Base-by-base conservation (phyloP, 495 filamentous ascomycete genomes). In the Thermothielavioides terrestris region DNA sequence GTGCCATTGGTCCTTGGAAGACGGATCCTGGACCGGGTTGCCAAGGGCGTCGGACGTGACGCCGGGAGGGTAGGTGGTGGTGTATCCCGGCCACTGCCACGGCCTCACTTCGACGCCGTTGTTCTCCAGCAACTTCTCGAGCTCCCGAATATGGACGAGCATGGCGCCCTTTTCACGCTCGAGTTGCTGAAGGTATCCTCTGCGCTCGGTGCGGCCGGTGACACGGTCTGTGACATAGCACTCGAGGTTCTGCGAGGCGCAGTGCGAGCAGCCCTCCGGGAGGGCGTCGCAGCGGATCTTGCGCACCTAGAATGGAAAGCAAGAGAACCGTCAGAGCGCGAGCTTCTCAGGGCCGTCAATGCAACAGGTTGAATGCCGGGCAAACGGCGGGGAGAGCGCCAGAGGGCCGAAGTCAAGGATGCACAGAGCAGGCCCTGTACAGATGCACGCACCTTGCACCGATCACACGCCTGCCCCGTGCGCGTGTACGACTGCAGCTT, bases 391-490 rank as follows among this genome's bases (percentile, higher is more conserved):
- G 23, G 14, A 42, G 22, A 26, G 17, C 17, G 14, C 5, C 31
- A 34, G 31, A 14, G 12, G 14, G 22, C 21, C 18, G n/a, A n/a
- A n/a, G n/a, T n/a, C n/a, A n/a, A n/a, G n/a, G n/a, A n/a, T n/a
- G n/a, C n/a, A n/a, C n/a, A n/a, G n/a, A n/a, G n/a, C n/a, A n/a
- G n/a, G n/a, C n/a, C n/a, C n/a, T n/a, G n/a, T 9, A 31, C 26
- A 9, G 10, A 42, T 25, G 31, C 18, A 31, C 35, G 20, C 30
- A 61, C 88, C 76, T 89, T 89, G 74, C 89, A 95, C 42, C 89
- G 77, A 60, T 95, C 89, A 74, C 89, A 95, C 4, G 89, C 89
- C 63, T 92, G 88, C 3, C 86, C 85, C 0, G 86, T 92, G 15
- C 88, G 76, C 17, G 77, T 81, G 42, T 81, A 82, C 17, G 74